Evolutionary conservation across 1,284 basidiomycete species (phyloP), one percentile per base, ranked within the genome.

Genomic region (Golubevia pallescens): DNA sequence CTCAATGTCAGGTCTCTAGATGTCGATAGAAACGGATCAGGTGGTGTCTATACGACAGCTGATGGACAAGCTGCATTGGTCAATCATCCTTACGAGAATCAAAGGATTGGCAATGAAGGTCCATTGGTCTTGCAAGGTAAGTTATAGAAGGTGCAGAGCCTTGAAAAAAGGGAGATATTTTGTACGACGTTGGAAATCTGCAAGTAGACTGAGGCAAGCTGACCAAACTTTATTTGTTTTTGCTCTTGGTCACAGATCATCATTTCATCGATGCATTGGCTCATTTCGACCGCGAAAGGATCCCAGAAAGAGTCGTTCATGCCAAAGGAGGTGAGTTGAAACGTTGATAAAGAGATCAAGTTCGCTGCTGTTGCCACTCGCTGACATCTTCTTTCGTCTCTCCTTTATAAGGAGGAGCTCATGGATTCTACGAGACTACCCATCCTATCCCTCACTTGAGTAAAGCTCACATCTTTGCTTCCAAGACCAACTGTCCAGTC

Each of bases 161-260:
- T 28, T 28, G 28, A 28, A 28, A 28, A 92, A 93, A 57, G 93
- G 93, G n/a, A n/a, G n/a, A n/a, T n/a, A n/a, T n/a, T n/a, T n/a
- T n/a, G n/a, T n/a, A n/a, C n/a, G n/a, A n/a, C 24, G 58, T n/a
- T 8, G 58, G 54, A 21, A 8, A n/a, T 14, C 24, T 24, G 8
- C 24, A 1, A 38, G n/a, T n/a, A n/a, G n/a, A 19, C 51, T 19
- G 51, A 53, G 16, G 51, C 51, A 16, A 16, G 51, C n/a, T 53
- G 51, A 53, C 51, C 51, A 16, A 53, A 53, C 19, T 19, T 19
- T 19, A 16, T 53, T 19, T 19, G 16, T 19, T 16, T 19, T 19
- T 19, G 16, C n/a, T n/a, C n/a, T n/a, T n/a, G n/a, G n/a, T n/a
- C n/a, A n/a, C 54, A 56, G 20, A 56, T 32, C 54, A 21, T 32